phyloP scores from a whole-genome alignment of 225 moss, liverwort and hornwort genomes.

The Climacium dendroides region DNA sequence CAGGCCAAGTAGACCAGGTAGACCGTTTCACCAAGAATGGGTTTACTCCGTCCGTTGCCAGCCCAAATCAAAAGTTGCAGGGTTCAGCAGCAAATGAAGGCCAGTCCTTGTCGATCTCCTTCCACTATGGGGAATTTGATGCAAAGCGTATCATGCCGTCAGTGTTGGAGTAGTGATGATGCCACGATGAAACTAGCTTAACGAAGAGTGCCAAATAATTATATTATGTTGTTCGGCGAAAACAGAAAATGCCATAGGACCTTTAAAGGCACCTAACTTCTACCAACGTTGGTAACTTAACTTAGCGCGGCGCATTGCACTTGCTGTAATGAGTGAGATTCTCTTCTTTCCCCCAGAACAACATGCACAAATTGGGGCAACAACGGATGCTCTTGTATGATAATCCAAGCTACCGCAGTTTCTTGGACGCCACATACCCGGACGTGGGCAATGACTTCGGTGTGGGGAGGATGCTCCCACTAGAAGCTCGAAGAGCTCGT shows the following conservation, averaged over 20 bases:
- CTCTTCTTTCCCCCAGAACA: neutral
- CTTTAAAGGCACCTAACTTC: neutral
- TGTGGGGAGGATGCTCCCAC: neutral
- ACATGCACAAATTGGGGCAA: neutral
- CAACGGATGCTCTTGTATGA: neutral
- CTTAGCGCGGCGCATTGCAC: neutral
- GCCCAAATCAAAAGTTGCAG: neutral
- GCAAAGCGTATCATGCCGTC: neutral
- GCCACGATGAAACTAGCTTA: neutral
- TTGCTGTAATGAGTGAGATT: neutral
- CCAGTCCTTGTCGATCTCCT: neutral
- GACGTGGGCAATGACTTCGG: neutral
- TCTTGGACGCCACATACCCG: neutral
- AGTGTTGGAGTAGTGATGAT: neutral
- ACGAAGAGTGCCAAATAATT: neutral
- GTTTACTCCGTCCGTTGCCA: neutral
- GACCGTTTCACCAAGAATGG: neutral
- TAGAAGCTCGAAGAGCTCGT: neutral
- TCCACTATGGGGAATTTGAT: neutral
- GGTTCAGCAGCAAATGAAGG: neutral
- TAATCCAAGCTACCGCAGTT: neutral
- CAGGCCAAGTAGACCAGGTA: neutral
- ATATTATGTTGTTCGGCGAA: too few relatives aligned
- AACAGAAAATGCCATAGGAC: neutral
- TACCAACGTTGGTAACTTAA: too few relatives aligned